These are phyloP conservation scores for Metschnikowia amazonensis DNA, from an alignment of 805 yeast species.

Conservation along the genomic window DNA sequence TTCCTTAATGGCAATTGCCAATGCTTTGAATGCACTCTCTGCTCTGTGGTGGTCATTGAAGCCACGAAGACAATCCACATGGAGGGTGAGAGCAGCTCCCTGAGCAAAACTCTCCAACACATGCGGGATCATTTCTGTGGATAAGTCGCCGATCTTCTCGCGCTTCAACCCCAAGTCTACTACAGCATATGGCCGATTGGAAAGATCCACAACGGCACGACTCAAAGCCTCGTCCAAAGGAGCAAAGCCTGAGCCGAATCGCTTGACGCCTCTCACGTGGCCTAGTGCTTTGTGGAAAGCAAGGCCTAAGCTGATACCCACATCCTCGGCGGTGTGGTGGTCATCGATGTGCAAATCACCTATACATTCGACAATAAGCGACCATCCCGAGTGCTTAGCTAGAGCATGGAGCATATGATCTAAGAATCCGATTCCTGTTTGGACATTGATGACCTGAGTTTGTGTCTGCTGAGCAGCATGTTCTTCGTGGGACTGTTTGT, in stretches of 20 bases:
- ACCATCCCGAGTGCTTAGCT: conserved; percentile 97
- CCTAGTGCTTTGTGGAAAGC: conserved; percentile 91
- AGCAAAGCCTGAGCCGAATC: conserved; percentile 92
- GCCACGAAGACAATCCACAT: conserved; percentile 92
- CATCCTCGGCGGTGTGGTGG: conserved; percentile 95
- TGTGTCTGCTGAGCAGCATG: conserved; percentile 70
- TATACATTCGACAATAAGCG: conserved; percentile 78
- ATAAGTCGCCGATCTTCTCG: conserved; percentile 88
- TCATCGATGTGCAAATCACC: conserved; percentile 97
- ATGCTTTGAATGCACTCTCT: conserved; percentile 93
- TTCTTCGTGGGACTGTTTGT: conserved; percentile 21
- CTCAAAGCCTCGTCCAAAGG: conserved; percentile 96
- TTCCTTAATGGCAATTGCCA: conserved; percentile 88
- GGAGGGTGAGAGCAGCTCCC: conserved; percentile 85
- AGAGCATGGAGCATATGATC: conserved; percentile 98
- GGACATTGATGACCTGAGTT: conserved; percentile 71
- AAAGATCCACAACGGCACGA: conserved; percentile 92
- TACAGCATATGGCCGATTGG: conserved; percentile 90
- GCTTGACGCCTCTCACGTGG: conserved; percentile 80
- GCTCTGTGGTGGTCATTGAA: conserved; percentile 95
- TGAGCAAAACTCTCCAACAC: conserved; percentile 91
- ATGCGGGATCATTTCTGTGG: conserved; percentile 98
- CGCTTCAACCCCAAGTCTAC: conserved; percentile 85
- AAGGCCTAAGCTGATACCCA: conserved; percentile 85
- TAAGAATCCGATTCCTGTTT: conserved; percentile 90